Conservation (phyloP, 495 filamentous ascomycete species). For the Penicillium paxilli region DNA sequence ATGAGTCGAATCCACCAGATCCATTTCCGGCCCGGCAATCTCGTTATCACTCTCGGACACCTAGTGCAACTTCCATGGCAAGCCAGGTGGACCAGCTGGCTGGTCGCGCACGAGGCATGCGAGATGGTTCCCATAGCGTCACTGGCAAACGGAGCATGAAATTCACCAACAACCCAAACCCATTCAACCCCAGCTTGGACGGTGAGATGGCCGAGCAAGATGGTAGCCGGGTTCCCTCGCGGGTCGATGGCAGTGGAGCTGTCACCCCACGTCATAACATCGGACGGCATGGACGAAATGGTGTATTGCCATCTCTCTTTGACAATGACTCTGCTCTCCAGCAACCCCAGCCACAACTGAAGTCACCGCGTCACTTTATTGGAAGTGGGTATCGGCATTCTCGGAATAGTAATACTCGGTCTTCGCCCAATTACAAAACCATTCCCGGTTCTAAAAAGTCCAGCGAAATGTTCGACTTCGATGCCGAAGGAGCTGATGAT, state of each 20-base stretch:
- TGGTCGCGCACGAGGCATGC: constrained; percentile 62
- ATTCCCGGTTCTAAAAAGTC: constrained; percentile 51
- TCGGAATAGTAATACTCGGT: constrained; percentile 34
- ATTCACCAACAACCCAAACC: constrained; percentile 84
- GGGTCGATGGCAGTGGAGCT: constrained; percentile 58
- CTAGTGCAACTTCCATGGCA: constrained; percentile 87
- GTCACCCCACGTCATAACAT: constrained; percentile 72
- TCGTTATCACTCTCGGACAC: constrained; percentile 90
- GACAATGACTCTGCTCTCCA: constrained; percentile 74
- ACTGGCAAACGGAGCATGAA: constrained; percentile 95
- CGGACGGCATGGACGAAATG: constrained; percentile 67
- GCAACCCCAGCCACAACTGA: constrained; percentile 45
- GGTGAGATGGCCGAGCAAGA: constrained; percentile 62
- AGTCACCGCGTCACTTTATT: constrained; percentile 62
- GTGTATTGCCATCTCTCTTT: constrained; percentile 70
- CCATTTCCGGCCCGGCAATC: constrained; percentile 67
- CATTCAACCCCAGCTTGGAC: constrained; percentile 62
- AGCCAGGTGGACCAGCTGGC: constrained; percentile 74
- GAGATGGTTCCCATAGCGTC: constrained; percentile 65
- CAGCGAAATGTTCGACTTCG: constrained; percentile 62
- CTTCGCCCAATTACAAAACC: constrained; percentile 38
- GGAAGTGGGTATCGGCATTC: constrained; percentile 36
- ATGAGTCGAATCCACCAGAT: constrained; percentile 97
- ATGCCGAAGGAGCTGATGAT: constrained; percentile 81
- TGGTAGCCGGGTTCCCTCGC: constrained; percentile 58